Conservation (phyloP, 2,329 filamentous ascomycete genomes). For the Fusarium brachygibbosum region DNA sequence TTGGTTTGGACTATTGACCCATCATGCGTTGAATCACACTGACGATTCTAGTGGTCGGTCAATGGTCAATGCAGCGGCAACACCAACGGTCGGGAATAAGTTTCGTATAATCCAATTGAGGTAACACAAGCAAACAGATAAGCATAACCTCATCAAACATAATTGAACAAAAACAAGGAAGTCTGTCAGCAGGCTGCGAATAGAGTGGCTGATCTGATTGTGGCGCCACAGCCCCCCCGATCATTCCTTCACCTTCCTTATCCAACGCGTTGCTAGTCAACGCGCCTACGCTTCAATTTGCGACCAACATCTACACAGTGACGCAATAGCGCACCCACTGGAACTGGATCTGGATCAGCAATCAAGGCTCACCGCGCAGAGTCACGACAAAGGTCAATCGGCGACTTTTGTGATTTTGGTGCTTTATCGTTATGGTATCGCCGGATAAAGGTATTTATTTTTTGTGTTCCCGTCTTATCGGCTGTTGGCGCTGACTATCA, state of each 20-base stretch:
- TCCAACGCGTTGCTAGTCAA: constrained; percentile 39
- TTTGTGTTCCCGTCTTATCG: neutral
- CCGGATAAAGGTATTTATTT: constrained; percentile 32
- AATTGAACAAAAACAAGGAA: constrained; percentile 4
- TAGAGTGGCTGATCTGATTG: constrained; percentile 36
- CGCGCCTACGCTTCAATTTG: constrained; percentile 43
- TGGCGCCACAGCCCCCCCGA: constrained; percentile 35
- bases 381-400: constrained; percentile 28
- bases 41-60: neutral
- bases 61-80: constrained; percentile 1
- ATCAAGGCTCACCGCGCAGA: constrained; percentile 5
- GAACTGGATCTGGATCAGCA: neutral
- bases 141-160: neutral
- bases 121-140: neutral
- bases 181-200: constrained; percentile 17
- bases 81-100: neutral
- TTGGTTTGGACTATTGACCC: neutral
- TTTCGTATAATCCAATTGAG: neutral
- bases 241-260: constrained; percentile 13
- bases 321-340: constrained; percentile 39
- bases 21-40: neutral
- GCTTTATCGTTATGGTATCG: constrained; percentile 21
- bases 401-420: constrained; percentile 6
- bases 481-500: constrained; percentile 26
- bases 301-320: constrained; percentile 41